phyloP scores from a whole-genome alignment of 2,329 filamentous ascomycete species.

The Fusarium circinatum region DNA sequence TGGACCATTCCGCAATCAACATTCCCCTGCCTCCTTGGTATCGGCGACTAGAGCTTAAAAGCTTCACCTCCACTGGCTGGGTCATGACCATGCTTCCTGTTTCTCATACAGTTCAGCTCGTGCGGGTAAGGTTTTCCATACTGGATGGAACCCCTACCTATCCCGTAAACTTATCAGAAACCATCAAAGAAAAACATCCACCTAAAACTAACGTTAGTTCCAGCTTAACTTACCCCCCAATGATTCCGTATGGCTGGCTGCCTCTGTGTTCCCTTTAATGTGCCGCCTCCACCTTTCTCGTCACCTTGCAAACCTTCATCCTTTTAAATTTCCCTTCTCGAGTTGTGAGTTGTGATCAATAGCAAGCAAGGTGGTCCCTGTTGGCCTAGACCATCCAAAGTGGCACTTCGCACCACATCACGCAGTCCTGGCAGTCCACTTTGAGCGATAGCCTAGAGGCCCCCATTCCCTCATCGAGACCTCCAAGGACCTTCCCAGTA shows the following conservation, averaged over 20 bases:
- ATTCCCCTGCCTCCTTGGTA: neutral
- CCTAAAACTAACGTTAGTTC: neutral
- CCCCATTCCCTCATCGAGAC: neutral
- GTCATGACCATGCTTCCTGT: neutral
- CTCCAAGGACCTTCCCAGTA: neutral
- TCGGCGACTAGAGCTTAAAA: neutral
- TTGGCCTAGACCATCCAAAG: conserved; percentile 5
- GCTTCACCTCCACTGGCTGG: neutral
- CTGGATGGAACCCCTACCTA: neutral
- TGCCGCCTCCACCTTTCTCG: neutral
- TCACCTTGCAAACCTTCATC: neutral
- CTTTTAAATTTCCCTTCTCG: neutral
- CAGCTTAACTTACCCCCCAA: neutral
- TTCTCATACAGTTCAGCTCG: neutral
- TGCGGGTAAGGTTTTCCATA: neutral
- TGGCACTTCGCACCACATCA: conserved; percentile 9
- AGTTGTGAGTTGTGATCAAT: conserved; percentile 7
- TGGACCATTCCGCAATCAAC: neutral
- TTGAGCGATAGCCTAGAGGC: conserved; percentile 5
- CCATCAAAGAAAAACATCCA: neutral
- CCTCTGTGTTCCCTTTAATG: neutral
- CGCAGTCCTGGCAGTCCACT: neutral
- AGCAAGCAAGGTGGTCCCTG: conserved; percentile 28
- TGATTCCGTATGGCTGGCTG: neutral
- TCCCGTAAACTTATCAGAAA: neutral